Evolutionary conservation across 31 red algal genomes (phyloP), one percentile per base, ranked within the genome.

Genomic region (Odonthalia washingtoniensis): DNA sequence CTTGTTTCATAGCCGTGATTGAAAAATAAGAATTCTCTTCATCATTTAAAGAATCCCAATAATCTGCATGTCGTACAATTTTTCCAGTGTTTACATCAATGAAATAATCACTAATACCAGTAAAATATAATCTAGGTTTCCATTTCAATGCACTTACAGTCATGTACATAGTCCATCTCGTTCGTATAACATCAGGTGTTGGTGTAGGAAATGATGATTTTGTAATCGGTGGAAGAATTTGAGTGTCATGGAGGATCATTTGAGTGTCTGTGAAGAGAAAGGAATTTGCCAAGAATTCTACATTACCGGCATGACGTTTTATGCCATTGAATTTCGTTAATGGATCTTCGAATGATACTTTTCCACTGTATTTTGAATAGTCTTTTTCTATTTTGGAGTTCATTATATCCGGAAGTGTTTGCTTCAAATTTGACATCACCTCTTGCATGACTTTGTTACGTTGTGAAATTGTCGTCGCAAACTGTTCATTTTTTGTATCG

Each of bases 121-220:
- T 97, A 70, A 97, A 97, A 5, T 75, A 35, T 42, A 94, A 80
- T 18, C 87, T 69, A 27, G 95, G 95, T 46, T 75, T 75, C 91
- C 91, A 97, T 52, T 91, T 91, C 1, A 97, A 57, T 21, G 49
- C 49, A 17, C 72, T 84, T 26, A 74, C 82, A 62, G 67, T 63
- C 77, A 97, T 90, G 12, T 75, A 84, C 26, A 97, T 82, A 65
- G 83, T 82, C 95, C 95, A 97, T 53, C 95, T 65, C 4, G 95
- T 90, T 70, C 89, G 80, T 53, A 92, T 78, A 17, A 69, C 80
- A 37, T 86, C 61, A 30, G 21, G 35, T 14, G 39, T 35, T 46
- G 40, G 43, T n/a, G n/a, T n/a, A n/a, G n/a, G n/a, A n/a, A n/a
- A n/a, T n/a, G n/a, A n/a, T n/a, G n/a, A n/a, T n/a, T n/a, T n/a